Base-by-base conservation (phyloP, 208 protist species). In the Tritrichomonas musculus region DNA sequence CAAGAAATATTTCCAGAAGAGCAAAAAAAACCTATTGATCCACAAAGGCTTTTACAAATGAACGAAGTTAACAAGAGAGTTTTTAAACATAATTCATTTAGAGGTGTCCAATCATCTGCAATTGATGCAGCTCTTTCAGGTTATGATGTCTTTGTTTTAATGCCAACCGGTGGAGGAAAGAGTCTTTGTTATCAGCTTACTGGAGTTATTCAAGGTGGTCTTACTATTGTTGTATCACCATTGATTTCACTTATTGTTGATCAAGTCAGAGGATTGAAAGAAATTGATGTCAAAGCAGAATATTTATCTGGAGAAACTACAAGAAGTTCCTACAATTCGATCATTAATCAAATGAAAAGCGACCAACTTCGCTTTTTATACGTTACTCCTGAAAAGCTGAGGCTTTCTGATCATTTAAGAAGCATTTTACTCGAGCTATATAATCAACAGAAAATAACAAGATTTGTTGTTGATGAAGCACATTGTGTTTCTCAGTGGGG, bases 401-500 rank as follows among this genome's bases (percentile, higher is more conserved):
- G 9, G 57, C 3, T 57, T 30, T 39, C 9, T 13, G 4, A 53
- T 17, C 14, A 41, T 64, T 44, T 44, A 22, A 27, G 4, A 9
- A 44, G 33, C 8, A 20, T 77, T 47, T 41, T 92, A 1, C 41
- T 4, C 13, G 27, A 41, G 11, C 50, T 93, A 11, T 72, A 73
- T 93, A 1, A 93, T 9, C 27, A 69, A 30, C 41, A 30, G 17
- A 69, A 8, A 44, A 75, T 93, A 33, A 50, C 55, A 41, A 50
- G 94, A 4, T 94, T 97, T 77, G 96, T 94, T 13, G 92, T 97
- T 57, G 96, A 97, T 95, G 96, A 97, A 93, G 95, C 95, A 13
- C 96, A 97, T 92, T 97, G 96, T 93, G 93, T 97, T 47, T 95
- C 94, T 27, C 22, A 95, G 39, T 97, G 96, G 96, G 96, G 96